phyloP scores from a whole-genome alignment of 2,329 filamentous ascomycete genomes.

The Diaporthe ampelina region DNA sequence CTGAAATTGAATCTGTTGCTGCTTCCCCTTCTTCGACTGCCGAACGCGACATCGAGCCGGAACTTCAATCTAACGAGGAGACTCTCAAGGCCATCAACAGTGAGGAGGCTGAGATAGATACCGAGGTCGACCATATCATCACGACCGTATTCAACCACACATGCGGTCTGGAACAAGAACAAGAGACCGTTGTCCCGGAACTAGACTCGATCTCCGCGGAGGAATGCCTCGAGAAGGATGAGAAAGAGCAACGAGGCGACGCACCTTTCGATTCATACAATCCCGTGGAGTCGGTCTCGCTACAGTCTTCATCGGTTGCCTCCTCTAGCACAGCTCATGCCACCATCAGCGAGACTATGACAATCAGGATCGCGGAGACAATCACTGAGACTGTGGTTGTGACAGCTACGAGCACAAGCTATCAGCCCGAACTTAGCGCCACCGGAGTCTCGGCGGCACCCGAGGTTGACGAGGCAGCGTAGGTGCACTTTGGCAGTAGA shows the following conservation, averaged over 20 bases:
- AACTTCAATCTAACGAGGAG: slow-evolving; percentile 37
- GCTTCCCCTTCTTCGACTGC: slow-evolving; percentile 21
- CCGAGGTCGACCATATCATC: background rate
- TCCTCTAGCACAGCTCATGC: background rate
- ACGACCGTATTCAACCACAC: background rate
- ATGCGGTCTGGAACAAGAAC: background rate
- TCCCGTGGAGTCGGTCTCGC: background rate
- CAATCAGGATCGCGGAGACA: slow-evolving; percentile 42
- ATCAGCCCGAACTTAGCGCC: background rate
- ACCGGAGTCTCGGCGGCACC: background rate
- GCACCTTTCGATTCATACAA: background rate
- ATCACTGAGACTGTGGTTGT: slow-evolving; percentile 47
- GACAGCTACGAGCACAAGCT: slow-evolving; percentile 40
- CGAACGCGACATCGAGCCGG: slow-evolving; percentile 29
- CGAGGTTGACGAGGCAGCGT: background rate
- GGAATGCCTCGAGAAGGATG: background rate
- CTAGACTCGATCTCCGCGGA: background rate
- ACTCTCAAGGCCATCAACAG: slow-evolving; percentile 33
- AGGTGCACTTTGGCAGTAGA: background rate
- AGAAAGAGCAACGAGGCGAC: background rate
- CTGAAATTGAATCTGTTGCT: slow-evolving; percentile 31
- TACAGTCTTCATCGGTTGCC: background rate
- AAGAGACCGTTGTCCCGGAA: background rate
- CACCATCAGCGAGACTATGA: background rate
- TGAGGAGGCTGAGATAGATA: slow-evolving; percentile 20